These are phyloP conservation scores for Colletotrichum simmondsii DNA, from an alignment of 2,329 filamentous ascomycete species.

Conservation along the genomic window DNA sequence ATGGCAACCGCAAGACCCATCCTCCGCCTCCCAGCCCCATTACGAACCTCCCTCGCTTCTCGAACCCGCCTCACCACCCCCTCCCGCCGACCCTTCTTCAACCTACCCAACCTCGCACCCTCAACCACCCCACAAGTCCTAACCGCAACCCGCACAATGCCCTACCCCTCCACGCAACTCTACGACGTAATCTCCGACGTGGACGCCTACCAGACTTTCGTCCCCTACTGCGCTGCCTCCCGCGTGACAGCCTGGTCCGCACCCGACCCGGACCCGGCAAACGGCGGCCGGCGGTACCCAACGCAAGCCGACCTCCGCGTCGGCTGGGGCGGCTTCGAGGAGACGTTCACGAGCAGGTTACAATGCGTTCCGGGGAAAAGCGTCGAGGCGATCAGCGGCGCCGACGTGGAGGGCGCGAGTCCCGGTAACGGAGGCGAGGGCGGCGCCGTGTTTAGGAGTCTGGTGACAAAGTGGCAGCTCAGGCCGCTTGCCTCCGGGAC, in stretches of 20 bases:
- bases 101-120: constrained; percentile 38
- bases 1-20: constrained; percentile 19
- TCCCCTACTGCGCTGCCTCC: constrained; percentile 89
- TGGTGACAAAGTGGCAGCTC: constrained; percentile 78
- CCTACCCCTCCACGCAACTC: constrained; percentile 76
- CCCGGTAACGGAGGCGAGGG: constrained; percentile 22
- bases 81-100: constrained; percentile 33
- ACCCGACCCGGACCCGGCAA: constrained; percentile 57
- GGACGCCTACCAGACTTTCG: constrained; percentile 83
- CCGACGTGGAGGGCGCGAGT: constrained; percentile 51
- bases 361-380: constrained; percentile 78
- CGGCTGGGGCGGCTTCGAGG: constrained; percentile 85
- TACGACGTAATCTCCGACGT: constrained; percentile 92
- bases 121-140: constrained; percentile 67
- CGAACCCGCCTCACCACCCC: not conserved
- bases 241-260: constrained; percentile 80
- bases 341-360: constrained; percentile 84
- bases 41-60: not conserved
- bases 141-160: constrained; percentile 79
- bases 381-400: constrained; percentile 83
- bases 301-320: constrained; percentile 82
- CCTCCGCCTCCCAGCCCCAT: constrained; percentile 9
- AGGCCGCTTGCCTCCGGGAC: constrained; percentile 52
- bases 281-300: constrained; percentile 68
- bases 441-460: constrained; percentile 71